Evolutionary conservation across 495 filamentous ascomycete genomes (phyloP), one percentile per base, ranked within the genome.

Genomic region (Daldinia decipiens): DNA sequence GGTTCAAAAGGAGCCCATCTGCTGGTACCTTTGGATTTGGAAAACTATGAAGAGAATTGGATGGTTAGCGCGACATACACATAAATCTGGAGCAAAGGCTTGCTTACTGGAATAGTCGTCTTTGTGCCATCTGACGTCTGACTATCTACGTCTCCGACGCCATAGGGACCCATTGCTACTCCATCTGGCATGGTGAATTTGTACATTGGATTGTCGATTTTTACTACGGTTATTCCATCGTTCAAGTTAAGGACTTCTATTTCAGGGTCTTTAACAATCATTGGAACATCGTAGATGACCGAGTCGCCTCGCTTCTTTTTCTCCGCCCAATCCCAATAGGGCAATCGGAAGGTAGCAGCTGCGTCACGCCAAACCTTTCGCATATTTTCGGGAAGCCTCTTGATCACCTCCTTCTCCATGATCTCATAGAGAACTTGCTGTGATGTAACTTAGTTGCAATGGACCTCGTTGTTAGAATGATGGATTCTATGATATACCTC

Each of bases 311-410:
- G 53, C 29, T 56, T 17, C 53, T 56, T 56, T 56, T 56, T 56
- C 29, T 56, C 24, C 2, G 53, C 53, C 53, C 53, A 56, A 19
- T 56, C 53, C 53, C 53, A 56, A 17, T 56, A 56, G 5, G 53
- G 53, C 31, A 56, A 36, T 11, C 53, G 53, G 9, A 56, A 56
- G n/a, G 53, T 56, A 4, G 53, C 53, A 19, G 53, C 53, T 19
- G 53, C 53, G 17, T 34, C 13, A 56, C 1, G 26, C 53, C 53
- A 56, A n/a, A n/a, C 29, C 31, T 56, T 31, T 17, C 29, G 53
- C 11, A 5, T 17, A 21, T n/a, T 36, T 21, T 31, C 27, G 0
- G 53, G 53, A 12, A 56, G 27, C 53, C 36, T 27, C 19, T 27
- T 13, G 17, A 56, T 56, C 5, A 56, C 53, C 34, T 56, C 29